These are phyloP conservation scores for Silybum marianum DNA, from an alignment of 129 eudicot genomes.

Conservation along the genomic window DNA sequence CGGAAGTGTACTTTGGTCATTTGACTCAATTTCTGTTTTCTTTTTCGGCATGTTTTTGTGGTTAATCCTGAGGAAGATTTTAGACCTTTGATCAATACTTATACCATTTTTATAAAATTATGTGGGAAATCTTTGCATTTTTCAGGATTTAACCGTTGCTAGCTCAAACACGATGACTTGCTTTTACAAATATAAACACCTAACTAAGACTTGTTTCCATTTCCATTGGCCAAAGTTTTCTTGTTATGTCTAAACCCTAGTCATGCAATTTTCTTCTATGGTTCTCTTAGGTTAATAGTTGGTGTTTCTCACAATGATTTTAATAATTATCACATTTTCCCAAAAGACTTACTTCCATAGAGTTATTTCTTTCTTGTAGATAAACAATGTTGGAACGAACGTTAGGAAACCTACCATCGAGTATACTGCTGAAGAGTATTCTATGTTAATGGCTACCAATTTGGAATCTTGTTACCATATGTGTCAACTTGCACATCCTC, in stretches of 20 bases:
- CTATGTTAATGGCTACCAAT: conserved; percentile 68
- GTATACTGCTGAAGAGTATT: conserved; percentile 64
- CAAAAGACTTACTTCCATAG: neutral
- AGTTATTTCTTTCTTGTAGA: conserved; percentile 30
- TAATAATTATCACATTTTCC: neutral
- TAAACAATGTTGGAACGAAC: conserved; percentile 84
- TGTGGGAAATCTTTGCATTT: neutral
- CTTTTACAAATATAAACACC: neutral
- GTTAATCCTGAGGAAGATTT: neutral
- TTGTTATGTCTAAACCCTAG: too few species aligned
- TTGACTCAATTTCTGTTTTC: too few species aligned
- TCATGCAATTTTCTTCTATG: too few species aligned
- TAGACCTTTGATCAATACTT: neutral
- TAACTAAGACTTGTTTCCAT: neutral
- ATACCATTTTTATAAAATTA: neutral
- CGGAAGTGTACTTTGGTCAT: too few species aligned
- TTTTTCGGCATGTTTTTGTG: neutral
- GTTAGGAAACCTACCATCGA: conserved; percentile 56
- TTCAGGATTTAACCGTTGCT: neutral
- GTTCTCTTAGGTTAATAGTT: too few species aligned
- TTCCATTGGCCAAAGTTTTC: too few species aligned
- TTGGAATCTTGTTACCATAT: conserved; percentile 75
- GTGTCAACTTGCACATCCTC: conserved; percentile 75
- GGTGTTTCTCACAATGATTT: too few species aligned
- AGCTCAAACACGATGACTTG: neutral